Conservation (phyloP, 2,329 filamentous ascomycete species). For the Curvularia sp. region DNA sequence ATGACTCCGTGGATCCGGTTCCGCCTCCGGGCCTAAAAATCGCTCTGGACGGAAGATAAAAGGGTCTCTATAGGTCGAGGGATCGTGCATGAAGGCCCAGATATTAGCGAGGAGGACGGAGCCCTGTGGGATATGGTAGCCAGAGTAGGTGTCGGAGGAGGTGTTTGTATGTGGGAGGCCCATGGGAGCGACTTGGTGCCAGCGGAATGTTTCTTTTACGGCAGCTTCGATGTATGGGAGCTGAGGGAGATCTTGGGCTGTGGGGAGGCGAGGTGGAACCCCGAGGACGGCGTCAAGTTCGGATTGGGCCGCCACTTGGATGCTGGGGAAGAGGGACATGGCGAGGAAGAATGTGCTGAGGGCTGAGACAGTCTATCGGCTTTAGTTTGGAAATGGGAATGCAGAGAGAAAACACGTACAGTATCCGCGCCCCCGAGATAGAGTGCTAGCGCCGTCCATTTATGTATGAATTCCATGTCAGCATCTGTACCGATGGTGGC, state of each 20-base stretch:
- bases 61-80: conserved; percentile 45
- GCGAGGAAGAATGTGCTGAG: conserved; percentile 58
- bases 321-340: conserved; percentile 57
- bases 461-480: conserved; percentile 46
- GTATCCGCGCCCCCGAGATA: conserved; percentile 56
- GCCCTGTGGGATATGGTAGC: conserved; percentile 53
- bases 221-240: conserved; percentile 50
- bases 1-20: conserved; percentile 47
- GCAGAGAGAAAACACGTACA: conserved; percentile 34
- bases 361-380: conserved; percentile 53
- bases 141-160: conserved; percentile 48
- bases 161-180: conserved; percentile 41
- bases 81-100: conserved; percentile 54
- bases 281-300: conserved; percentile 59
- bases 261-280: conserved; percentile 52
- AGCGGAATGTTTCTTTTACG: conserved; percentile 54
- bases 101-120: conserved; percentile 47
- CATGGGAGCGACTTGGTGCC: conserved; percentile 42
- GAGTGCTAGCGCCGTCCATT: conserved; percentile 53
- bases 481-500: conserved; percentile 39
- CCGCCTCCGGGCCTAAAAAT: conserved; percentile 50
- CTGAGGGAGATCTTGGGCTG: conserved; percentile 53
- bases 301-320: conserved; percentile 57
- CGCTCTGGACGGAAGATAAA: conserved; percentile 55
- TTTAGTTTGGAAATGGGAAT: background rate